phyloP scores from a whole-genome alignment of 805 yeast species.

The Ogataea saltuana region DNA sequence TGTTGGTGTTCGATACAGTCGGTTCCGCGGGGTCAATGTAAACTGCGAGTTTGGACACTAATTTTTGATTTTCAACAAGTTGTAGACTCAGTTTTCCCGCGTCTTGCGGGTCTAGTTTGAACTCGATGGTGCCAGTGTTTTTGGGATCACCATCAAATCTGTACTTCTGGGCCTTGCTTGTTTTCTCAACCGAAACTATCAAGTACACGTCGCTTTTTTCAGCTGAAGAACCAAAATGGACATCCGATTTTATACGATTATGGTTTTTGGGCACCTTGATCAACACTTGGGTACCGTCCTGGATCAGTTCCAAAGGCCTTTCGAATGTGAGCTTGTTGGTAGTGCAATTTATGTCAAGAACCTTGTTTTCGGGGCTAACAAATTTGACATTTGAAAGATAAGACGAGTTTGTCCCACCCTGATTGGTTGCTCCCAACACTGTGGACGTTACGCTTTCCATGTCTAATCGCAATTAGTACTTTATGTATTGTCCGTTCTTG shows the following conservation, averaged over 20 bases:
- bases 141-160: background rate
- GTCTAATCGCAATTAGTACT: too few relatives aligned
- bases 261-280: conserved; percentile 12
- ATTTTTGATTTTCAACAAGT: conserved; percentile 5
- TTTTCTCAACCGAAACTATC: conserved; percentile 7
- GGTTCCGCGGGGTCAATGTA: background rate
- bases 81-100: conserved; percentile 13
- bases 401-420: background rate
- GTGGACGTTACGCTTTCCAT: conserved; percentile 7
- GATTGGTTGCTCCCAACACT: background rate
- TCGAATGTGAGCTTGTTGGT: background rate
- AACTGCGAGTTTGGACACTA: conserved; percentile 13
- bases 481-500: too few relatives aligned
- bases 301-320: conserved; percentile 12
- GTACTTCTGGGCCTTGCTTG: conserved; percentile 4
- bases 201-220: conserved; percentile 1
- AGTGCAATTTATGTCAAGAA: conserved; percentile 7
- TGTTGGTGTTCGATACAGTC: conserved; percentile 1
- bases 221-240: background rate
- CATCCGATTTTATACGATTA: background rate
- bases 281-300: conserved; percentile 10
- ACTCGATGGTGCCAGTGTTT: background rate
- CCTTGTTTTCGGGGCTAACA: conserved; percentile 1
- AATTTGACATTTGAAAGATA: background rate
- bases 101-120: conserved; percentile 8